Evolutionary conservation across 805 yeast genomes (phyloP).

Genomic region (Candida easanensis): DNA sequence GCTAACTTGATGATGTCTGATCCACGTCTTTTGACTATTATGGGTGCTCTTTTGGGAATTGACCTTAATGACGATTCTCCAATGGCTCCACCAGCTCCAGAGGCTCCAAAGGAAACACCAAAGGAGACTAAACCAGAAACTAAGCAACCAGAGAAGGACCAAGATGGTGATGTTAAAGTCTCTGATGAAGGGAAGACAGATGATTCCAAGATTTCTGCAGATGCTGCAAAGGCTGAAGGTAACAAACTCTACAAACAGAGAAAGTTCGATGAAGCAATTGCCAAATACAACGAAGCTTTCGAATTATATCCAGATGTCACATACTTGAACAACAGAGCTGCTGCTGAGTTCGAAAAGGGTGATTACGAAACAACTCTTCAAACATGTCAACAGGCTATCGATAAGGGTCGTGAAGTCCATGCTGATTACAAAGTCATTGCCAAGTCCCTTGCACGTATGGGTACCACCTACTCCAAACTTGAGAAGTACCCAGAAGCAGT

Average conservation of each 20-base stretch:
- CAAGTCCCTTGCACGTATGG: slow-evolving; percentile 90
- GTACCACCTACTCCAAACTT: slow-evolving; percentile 74
- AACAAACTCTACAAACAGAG: slow-evolving; percentile 82
- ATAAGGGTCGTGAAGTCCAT: slow-evolving; percentile 82
- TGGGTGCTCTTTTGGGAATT: slow-evolving; percentile 84
- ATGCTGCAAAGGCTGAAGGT: slow-evolving; percentile 77
- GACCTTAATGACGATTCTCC: slow-evolving; percentile 46
- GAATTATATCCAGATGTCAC: slow-evolving; percentile 79
- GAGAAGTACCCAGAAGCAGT: slow-evolving; percentile 73
- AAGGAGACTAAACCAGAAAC: slow-evolving; percentile 23
- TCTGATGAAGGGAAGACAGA: slow-evolving; percentile 24
- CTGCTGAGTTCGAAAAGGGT: slow-evolving; percentile 96
- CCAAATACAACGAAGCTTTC: slow-evolving; percentile 82
- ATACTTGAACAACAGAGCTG: slow-evolving; percentile 92
- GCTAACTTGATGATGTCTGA: slow-evolving; percentile 71
- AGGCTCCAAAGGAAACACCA: background rate
- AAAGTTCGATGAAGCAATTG: slow-evolving; percentile 92
- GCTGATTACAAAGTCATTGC: slow-evolving; percentile 92
- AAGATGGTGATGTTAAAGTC: slow-evolving; percentile 32
- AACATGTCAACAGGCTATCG: slow-evolving; percentile 81
- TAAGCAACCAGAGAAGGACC: slow-evolving; percentile 32
- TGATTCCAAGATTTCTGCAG: slow-evolving; percentile 47
- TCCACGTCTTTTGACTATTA: slow-evolving; percentile 82
- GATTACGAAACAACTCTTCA: slow-evolving; percentile 81
- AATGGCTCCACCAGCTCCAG: slow-evolving; percentile 17